Evolutionary conservation across 1,139 yeast genomes (phyloP).

Genomic region (Pichia sp.): DNA sequence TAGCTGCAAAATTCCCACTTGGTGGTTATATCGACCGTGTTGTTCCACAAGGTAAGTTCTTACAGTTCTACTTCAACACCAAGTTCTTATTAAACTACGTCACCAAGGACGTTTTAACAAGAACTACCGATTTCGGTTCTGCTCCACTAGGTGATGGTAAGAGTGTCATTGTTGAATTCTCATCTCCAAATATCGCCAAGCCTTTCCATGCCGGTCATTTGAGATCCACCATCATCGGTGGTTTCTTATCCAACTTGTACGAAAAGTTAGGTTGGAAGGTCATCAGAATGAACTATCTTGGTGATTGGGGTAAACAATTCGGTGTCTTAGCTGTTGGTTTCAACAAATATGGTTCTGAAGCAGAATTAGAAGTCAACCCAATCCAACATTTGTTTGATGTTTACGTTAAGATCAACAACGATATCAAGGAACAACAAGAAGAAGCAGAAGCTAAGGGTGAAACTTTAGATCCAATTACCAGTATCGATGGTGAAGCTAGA

Average conservation of each 20-base stretch:
- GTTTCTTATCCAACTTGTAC: conserved; percentile 88
- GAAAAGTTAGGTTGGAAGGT: conserved; percentile 93
- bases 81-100: conserved; percentile 65
- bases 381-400: conserved; percentile 94
- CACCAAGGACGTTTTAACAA: conserved; percentile 65
- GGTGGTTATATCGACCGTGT: conserved; percentile 70
- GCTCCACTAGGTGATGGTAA: conserved; percentile 75
- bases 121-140: conserved; percentile 66
- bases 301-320: conserved; percentile 99
- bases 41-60: conserved; percentile 84
- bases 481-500: conserved; percentile 82
- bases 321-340: conserved; percentile 96
- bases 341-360: conserved; percentile 79
- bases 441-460: conserved; percentile 45
- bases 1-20: conserved; percentile 69
- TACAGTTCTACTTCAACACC: conserved; percentile 83
- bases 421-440: conserved; percentile 60
- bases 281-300: conserved; percentile 86
- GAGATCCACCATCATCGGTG: conserved; percentile 97
- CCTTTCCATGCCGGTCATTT: conserved; percentile 99
- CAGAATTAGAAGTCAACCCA: conserved; percentile 70
- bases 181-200: conserved; percentile 98
- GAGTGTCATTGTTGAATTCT: conserved; percentile 80
- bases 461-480: conserved; percentile 46
- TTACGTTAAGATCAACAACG: conserved; percentile 84